Percentiles rank a stretch among this genome's conserved stretches.
Evolutionary conservation across 495 filamentous ascomycete genomes (phyloP).

Genomic region (Neurospora sublineolata): DNA sequence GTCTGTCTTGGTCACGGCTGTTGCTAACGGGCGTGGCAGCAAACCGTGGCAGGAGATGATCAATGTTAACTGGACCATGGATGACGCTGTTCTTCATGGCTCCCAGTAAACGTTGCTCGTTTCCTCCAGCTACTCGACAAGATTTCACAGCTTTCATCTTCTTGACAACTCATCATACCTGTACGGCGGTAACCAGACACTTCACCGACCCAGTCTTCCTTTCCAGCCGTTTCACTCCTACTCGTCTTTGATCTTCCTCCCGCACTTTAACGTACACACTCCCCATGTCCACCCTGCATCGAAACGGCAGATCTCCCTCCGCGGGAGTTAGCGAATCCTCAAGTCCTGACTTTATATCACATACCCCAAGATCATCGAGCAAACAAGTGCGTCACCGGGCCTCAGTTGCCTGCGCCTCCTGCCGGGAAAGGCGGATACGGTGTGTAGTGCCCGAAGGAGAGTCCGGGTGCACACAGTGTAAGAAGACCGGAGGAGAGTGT

Average conservation of each 20-base stretch:
- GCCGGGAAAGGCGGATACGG: slow-evolving; percentile 41
- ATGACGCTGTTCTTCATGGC: background rate
- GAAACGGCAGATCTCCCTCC: slow-evolving; percentile 17
- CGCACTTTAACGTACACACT: background rate
- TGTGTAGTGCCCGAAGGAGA: slow-evolving; percentile 44
- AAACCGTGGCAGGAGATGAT: background rate
- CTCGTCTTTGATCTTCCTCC: background rate
- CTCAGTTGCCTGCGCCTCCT: slow-evolving; percentile 30
- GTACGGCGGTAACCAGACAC: background rate
- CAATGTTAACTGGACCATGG: background rate
- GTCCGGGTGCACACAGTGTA: slow-evolving; percentile 42
- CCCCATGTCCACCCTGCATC: slow-evolving; percentile 1
- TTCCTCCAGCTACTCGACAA: background rate
- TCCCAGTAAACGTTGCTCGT: background rate
- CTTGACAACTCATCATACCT: slow-evolving; percentile 1
- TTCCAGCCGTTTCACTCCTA: background rate
- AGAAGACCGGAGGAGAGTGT: slow-evolving; percentile 37
- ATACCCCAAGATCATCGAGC: slow-evolving; percentile 15
- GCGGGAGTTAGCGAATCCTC: slow-evolving; percentile 17
- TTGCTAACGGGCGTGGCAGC: slow-evolving; percentile 4
- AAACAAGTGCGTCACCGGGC: slow-evolving; percentile 27
- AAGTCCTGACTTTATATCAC: slow-evolving; percentile 11
- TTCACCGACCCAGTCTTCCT: slow-evolving; percentile 1
- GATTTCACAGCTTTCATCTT: background rate
- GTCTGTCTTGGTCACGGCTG: slow-evolving; percentile 8